A percentile compares a stretch with the other conserved stretches of the same genome.
These are phyloP conservation scores for Microsporum audouinii DNA, from an alignment of 2,329 filamentous ascomycete species.

Conservation along the genomic window DNA sequence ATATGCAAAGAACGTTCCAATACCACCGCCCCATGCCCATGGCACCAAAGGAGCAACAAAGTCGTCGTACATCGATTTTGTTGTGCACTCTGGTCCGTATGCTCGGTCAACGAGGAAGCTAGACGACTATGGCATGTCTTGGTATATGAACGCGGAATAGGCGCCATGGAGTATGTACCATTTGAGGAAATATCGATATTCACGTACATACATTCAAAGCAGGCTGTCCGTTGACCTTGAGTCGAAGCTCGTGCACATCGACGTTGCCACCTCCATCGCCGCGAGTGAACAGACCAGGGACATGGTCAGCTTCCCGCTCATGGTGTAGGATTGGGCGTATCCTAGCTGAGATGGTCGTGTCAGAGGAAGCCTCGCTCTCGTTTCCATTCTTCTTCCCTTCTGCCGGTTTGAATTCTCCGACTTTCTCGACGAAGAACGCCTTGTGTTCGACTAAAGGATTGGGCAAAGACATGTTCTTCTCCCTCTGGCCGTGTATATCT, in stretches of 20 bases:
- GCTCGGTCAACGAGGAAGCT: not conserved
- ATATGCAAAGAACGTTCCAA: slow-evolving; percentile 1
- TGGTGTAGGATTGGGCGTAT: not conserved
- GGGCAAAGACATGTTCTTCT: not conserved
- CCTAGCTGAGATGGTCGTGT: not conserved
- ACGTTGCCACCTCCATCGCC: not conserved
- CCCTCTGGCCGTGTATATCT: not conserved
- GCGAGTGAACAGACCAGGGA: not conserved
- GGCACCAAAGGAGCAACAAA: slow-evolving; percentile 1
- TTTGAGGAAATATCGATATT: not conserved
- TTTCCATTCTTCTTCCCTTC: not conserved
- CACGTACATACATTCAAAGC: slow-evolving; percentile 1
- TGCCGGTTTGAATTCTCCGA: not conserved
- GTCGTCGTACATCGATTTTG: not conserved
- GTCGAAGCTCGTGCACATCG: not conserved
- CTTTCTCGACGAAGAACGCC: not conserved
- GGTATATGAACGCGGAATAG: not conserved
- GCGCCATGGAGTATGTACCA: not conserved
- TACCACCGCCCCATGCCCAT: not conserved
- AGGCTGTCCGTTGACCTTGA: not conserved
- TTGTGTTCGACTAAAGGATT: not conserved
- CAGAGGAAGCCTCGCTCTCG: not conserved
- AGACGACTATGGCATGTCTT: not conserved
- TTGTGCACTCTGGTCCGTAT: slow-evolving; percentile 1
- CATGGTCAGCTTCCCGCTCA: not conserved